Percentiles rank a stretch among this genome's conserved stretches.
Conservation (phyloP, 306 rosid species). For the Dalbergia cultrata region DNA sequence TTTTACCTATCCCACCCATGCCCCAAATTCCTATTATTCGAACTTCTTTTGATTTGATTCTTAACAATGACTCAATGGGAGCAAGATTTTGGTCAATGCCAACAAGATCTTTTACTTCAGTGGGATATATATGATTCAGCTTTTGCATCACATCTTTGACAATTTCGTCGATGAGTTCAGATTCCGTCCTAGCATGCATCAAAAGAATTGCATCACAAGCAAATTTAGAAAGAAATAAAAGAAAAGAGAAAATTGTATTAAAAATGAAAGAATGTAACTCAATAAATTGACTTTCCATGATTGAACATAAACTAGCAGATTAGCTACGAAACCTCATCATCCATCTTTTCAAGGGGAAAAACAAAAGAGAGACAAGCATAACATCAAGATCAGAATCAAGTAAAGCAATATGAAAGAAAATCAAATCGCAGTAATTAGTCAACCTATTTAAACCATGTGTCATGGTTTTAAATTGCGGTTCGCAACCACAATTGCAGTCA, state of each 20-base stretch:
- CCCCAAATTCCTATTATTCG: slow-evolving; percentile 45
- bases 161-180: slow-evolving; percentile 36
- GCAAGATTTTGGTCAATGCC: slow-evolving; percentile 34
- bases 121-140: slow-evolving; percentile 18
- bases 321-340: neutral
- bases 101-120: slow-evolving; percentile 28
- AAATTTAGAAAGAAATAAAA: neutral
- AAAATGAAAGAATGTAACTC: neutral
- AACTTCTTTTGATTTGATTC: slow-evolving; percentile 29
- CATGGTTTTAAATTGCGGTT: too few species aligned
- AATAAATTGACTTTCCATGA: neutral
- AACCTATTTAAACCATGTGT: neutral
- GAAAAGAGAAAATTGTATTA: neutral
- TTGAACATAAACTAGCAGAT: neutral
- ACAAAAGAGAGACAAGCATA: neutral
- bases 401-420: neutral
- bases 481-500: too few species aligned
- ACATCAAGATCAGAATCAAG: neutral
- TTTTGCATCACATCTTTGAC: slow-evolving; percentile 38
- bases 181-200: slow-evolving; percentile 34
- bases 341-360: neutral
- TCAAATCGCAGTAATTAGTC: neutral
- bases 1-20: slow-evolving; percentile 41
- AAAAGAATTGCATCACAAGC: neutral
- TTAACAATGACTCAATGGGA: slow-evolving; percentile 31